Percentiles rank a stretch among this genome's conserved stretches.
phyloP scores from a whole-genome alignment of 2,329 filamentous ascomycete species.

The Trichoderma polysporum region DNA sequence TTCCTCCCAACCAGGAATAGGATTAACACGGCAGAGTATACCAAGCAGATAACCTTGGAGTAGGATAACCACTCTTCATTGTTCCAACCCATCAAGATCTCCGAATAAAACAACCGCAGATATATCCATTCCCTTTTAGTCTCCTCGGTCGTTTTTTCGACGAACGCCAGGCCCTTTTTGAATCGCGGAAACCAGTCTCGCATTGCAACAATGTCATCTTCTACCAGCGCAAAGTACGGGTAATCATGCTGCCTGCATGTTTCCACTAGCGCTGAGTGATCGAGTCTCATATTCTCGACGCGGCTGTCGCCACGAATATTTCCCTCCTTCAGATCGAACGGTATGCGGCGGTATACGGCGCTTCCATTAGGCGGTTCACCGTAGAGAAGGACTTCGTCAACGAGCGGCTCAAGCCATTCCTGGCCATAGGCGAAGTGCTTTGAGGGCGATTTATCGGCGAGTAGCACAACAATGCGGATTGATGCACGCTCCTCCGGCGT shows the following conservation, averaged over 20 bases:
- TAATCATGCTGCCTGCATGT: constrained; percentile 31
- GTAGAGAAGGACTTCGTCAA: constrained; percentile 38
- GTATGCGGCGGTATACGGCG: constrained; percentile 23
- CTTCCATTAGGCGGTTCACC: constrained; percentile 15
- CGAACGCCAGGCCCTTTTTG: constrained; percentile 29
- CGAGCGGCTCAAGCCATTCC: constrained; percentile 34
- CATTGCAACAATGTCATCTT: constrained; percentile 39
- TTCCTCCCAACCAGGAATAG: constrained; percentile 22
- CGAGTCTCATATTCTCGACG: constrained; percentile 36
- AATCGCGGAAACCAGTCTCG: constrained; percentile 36
- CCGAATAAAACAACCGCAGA: constrained; percentile 41
- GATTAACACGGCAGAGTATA: constrained; percentile 29
- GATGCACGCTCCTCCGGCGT: constrained; percentile 32
- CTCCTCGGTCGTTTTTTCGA: constrained; percentile 29
- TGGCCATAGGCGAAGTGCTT: constrained; percentile 34
- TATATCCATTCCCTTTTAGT: constrained; percentile 36
- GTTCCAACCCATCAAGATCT: constrained; percentile 41
- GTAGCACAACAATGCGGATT: constrained; percentile 36
- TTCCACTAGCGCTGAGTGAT: constrained; percentile 37
- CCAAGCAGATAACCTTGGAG: constrained; percentile 27
- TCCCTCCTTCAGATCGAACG: constrained; percentile 27
- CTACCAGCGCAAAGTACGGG: constrained; percentile 38
- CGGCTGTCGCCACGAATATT: constrained; percentile 30
- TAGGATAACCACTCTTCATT: constrained; percentile 37
- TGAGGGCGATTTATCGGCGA: constrained; percentile 36